A percentile compares a stretch with the other conserved stretches of the same genome.
phyloP scores from a whole-genome alignment of 2,329 filamentous ascomycete species.

The Escovopsis sp. region DNA sequence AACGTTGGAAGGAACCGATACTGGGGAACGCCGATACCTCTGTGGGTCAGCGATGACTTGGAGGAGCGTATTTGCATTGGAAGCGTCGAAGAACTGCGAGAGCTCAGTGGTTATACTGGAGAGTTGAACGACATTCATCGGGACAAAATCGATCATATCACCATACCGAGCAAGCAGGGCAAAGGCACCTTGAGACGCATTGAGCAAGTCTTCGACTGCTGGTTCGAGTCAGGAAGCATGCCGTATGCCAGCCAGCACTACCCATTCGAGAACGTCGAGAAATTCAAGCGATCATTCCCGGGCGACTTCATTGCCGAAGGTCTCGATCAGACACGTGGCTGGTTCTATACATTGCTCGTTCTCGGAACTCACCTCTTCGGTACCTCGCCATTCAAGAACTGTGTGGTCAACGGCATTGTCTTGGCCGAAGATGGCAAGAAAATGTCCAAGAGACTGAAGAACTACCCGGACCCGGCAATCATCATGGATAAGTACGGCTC shows the following conservation, averaged over 20 bases:
- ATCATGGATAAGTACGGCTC: conserved; percentile 83
- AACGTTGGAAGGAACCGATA: conserved; percentile 88
- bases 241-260: conserved; percentile 85
- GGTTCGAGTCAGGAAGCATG: conserved; percentile 96
- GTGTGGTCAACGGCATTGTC: conserved; percentile 91
- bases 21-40: conserved; percentile 84
- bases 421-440: conserved; percentile 93
- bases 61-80: conserved; percentile 79
- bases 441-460: conserved; percentile 95
- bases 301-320: conserved; percentile 92
- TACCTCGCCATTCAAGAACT: conserved; percentile 79
- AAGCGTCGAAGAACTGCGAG: conserved; percentile 68
- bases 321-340: conserved; percentile 84
- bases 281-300: conserved; percentile 69
- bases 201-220: conserved; percentile 89
- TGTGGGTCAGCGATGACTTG: conserved; percentile 84
- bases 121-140: conserved; percentile 78
- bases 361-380: conserved; percentile 80
- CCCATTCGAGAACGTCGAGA: conserved; percentile 76
- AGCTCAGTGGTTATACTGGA: conserved; percentile 73
- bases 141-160: conserved; percentile 87
- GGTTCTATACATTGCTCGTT: conserved; percentile 90
- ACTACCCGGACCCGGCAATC: conserved; percentile 76
- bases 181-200: conserved; percentile 70
- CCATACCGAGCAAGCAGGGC: conserved; percentile 78